phyloP scores from a whole-genome alignment of 176 grass and related monocot species.

The Carex myosuroides region DNA sequence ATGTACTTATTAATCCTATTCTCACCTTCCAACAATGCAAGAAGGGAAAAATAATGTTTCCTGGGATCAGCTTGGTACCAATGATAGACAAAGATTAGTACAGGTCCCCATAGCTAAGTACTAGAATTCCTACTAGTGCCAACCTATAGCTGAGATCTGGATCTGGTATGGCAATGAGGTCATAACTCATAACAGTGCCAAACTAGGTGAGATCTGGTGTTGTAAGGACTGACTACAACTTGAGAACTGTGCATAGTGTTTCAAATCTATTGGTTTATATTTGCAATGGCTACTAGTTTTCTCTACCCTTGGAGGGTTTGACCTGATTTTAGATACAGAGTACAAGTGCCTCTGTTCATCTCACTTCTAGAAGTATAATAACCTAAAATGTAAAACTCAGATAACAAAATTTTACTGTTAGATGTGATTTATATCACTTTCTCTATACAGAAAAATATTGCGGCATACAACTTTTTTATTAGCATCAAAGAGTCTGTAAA shows the following conservation, averaged over 20 bases:
- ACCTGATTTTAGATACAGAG: neutral
- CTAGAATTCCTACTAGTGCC: neutral
- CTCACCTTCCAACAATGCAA: neutral
- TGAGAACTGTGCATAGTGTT: neutral
- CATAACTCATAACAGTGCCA: neutral
- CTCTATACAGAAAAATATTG: neutral
- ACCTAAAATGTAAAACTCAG: neutral
- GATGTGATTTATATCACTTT: neutral
- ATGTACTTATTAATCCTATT: neutral
- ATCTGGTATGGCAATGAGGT: neutral
- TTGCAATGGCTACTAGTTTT: neutral
- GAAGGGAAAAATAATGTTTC: neutral
- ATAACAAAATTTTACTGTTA: neutral
- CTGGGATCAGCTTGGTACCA: neutral
- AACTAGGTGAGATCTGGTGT: neutral
- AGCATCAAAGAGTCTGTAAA: neutral
- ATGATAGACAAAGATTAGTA: neutral
- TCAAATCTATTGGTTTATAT: neutral
- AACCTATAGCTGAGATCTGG: neutral
- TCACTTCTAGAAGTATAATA: neutral
- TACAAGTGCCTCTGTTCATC: neutral
- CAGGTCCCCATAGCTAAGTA: neutral
- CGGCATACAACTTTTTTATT: neutral
- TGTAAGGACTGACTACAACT: neutral
- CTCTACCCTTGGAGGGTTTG: neutral